Evolutionary conservation across 2,329 filamentous ascomycete genomes (phyloP).

Genomic region (Colletotrichum phormii): DNA sequence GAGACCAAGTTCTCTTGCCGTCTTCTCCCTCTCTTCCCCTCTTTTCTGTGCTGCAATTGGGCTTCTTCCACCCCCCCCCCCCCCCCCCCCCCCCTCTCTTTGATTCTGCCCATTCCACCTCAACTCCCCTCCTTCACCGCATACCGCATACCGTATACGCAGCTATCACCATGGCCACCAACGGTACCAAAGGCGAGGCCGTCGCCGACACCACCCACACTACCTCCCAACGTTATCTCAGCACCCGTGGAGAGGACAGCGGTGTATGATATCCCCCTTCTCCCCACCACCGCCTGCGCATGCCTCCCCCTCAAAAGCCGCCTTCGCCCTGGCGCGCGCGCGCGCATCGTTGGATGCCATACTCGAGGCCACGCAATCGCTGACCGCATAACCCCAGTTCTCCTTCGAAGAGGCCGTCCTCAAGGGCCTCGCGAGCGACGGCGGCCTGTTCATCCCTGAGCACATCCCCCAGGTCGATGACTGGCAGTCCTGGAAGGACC

Average conservation of each 20-base stretch:
- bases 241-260: constrained; percentile 62
- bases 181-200: constrained; percentile 43
- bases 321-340: not conserved
- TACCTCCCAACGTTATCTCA: constrained; percentile 61
- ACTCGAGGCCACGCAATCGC: not conserved
- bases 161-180: constrained; percentile 54
- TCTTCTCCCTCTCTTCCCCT: not conserved
- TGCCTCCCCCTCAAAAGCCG: not conserved
- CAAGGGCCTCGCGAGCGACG: constrained; percentile 87
- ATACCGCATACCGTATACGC: not conserved
- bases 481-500: constrained; percentile 81
- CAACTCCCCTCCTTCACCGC: not conserved
- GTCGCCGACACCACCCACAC: constrained; percentile 51
- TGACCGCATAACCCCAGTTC: constrained; percentile 62
- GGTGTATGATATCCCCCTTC: constrained; percentile 50
- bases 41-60: constrained; percentile 5
- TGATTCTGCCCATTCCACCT: not conserved
- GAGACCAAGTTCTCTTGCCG: not conserved
- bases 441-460: constrained; percentile 90
- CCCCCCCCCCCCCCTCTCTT: too few relatives aligned
- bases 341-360: not conserved
- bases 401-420: constrained; percentile 93
- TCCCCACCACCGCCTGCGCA: not conserved
- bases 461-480: constrained; percentile 74
- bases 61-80: constrained; percentile 5